Evolutionary conservation across 2,329 filamentous ascomycete genomes (phyloP), one percentile per base, ranked within the genome.

Genomic region (Pleomassaria siparia): DNA sequence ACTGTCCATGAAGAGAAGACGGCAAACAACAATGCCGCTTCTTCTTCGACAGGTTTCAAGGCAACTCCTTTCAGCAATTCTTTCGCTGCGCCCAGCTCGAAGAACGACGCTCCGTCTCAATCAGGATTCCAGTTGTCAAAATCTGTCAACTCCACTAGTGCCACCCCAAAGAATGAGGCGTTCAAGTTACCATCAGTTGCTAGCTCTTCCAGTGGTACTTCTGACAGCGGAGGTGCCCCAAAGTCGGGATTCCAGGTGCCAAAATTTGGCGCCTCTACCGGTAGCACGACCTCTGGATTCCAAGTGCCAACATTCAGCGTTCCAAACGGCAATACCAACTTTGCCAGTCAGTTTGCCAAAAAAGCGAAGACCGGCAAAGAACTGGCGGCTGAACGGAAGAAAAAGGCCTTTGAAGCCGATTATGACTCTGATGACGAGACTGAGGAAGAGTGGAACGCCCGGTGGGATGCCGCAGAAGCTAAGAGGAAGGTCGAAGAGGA

Each of bases 371-470:
- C 63, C 0, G 60, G 58, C 22, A 64, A 70, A 36, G 47, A 69
- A 43, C 60, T 69, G 28, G 56, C 58, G 25, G 62, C 61, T 4
- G 66, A 70, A 46, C 63, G 62, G 7, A 70, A 70, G 55, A 55
- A 63, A 46, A 70, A 70, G 49, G 67, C 60, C 6, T 64, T 58
- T 46, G 62, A 60, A 11, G 67, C 58, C 24, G 67, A 70, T 24
- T 69, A 56, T n/a, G 67, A 71, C 43, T 66, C 62, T 2, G 67
- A 72, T 25, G 64, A 70, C 4, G 67, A 70, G 46, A 63, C 58
- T 11, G 54, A 69, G 40, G 65, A 62, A 44, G 53, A 67, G 39
- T 71, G 64, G 62, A 62, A 60, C 29, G 58, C 59, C 8, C 59
- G 60, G 15, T 69, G 61, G 26, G 65, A 71, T 39, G 50, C 58